Percentiles rank a stretch among this genome's conserved stretches.
phyloP scores from a whole-genome alignment of 805 yeast species.

The Cephaloascus albidus region DNA sequence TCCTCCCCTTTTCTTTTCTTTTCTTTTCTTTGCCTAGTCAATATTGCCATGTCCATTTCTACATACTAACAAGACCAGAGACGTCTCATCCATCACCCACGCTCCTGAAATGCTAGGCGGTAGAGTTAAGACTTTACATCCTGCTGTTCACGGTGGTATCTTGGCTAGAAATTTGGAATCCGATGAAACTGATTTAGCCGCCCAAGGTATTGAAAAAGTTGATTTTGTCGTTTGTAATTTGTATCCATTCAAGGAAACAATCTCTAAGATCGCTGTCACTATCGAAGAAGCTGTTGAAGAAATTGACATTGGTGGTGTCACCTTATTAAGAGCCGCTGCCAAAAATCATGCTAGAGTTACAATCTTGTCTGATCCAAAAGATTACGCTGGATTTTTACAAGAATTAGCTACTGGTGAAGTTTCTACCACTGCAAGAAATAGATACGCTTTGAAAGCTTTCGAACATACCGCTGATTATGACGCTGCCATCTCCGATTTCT shows the following conservation, averaged over 20 bases:
- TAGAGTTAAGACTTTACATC: constrained; percentile 95
- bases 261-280: constrained; percentile 91
- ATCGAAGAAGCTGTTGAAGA: constrained; percentile 97
- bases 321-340: constrained; percentile 96
- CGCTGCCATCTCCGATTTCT: constrained; percentile 89
- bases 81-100: constrained; percentile 88
- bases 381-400: constrained; percentile 78
- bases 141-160: constrained; percentile 98
- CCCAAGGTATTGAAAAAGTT: constrained; percentile 90
- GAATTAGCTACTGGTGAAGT: constrained; percentile 73
- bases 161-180: constrained; percentile 87
- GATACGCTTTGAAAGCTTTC: constrained; percentile 89
- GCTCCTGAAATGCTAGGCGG: constrained; percentile 99
- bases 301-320: constrained; percentile 95
- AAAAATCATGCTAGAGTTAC: constrained; percentile 96
- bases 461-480: constrained; percentile 99
- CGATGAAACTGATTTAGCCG: constrained; percentile 81
- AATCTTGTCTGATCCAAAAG: constrained; percentile 88
- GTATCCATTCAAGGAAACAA: constrained; percentile 97
- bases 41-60: no score
- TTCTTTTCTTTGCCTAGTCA: no score
- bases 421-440: constrained; percentile 65
- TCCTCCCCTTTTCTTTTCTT: no score
- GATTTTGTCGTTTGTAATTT: constrained; percentile 96
- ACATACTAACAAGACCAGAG: no score